phyloP scores from a whole-genome alignment of 805 yeast genomes.

The Zygosaccharomyces gambellarensis region DNA sequence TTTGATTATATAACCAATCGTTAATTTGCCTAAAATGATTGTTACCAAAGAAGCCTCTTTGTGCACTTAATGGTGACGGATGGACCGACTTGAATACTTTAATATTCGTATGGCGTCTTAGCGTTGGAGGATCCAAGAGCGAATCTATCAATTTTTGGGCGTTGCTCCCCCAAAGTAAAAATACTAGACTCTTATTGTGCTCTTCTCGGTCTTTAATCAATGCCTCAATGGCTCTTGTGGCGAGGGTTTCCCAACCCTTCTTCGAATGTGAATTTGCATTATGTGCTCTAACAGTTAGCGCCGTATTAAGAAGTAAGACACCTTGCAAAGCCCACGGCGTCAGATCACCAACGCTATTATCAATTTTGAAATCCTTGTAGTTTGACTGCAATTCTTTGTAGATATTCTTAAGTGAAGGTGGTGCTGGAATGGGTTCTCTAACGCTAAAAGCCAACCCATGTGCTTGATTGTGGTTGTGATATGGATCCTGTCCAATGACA shows the following conservation, averaged over 20 bases:
- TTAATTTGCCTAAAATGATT: slow-evolving; percentile 72
- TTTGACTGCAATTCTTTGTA: slow-evolving; percentile 72
- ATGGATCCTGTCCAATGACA: slow-evolving; percentile 93
- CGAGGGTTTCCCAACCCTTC: slow-evolving; percentile 89
- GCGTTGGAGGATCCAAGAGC: slow-evolving; percentile 20
- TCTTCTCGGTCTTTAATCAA: slow-evolving; percentile 47
- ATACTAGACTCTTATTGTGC: slow-evolving; percentile 51
- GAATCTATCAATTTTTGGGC: slow-evolving; percentile 58
- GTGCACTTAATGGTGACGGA: slow-evolving; percentile 92
- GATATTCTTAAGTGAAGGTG: slow-evolving; percentile 83
- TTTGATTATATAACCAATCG: slow-evolving; percentile 55
- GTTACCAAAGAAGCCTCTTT: slow-evolving; percentile 72
- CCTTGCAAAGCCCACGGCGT: slow-evolving; percentile 86
- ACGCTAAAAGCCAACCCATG: slow-evolving; percentile 96
- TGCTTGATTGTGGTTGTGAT: slow-evolving; percentile 88
- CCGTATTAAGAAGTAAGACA: slow-evolving; percentile 79
- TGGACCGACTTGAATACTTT: slow-evolving; percentile 71
- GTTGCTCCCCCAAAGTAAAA: slow-evolving; percentile 79
- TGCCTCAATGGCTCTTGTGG: slow-evolving; percentile 59
- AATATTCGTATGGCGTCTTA: slow-evolving; percentile 34
- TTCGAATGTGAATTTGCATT: slow-evolving; percentile 88
- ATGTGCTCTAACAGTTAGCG: slow-evolving; percentile 88
- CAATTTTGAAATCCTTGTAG: slow-evolving; percentile 62
- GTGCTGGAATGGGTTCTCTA: slow-evolving; percentile 75
- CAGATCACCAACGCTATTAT: slow-evolving; percentile 51